These are phyloP conservation scores for Ceratocystis cubensis DNA, from an alignment of 2,329 filamentous ascomycete genomes.

Conservation along the genomic window DNA sequence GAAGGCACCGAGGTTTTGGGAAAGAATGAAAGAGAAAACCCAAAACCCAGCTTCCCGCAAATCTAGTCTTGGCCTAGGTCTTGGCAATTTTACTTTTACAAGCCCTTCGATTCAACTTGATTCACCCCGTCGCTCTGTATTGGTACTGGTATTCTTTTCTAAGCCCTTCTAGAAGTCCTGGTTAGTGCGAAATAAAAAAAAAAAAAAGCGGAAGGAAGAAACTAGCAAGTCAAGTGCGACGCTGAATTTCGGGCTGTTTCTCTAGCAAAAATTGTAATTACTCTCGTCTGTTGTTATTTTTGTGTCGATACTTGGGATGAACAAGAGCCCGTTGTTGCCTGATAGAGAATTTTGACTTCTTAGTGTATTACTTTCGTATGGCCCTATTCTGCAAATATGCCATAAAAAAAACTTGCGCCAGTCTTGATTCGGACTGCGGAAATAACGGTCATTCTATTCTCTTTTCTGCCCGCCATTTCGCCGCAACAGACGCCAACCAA, in stretches of 20 bases:
- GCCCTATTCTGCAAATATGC: too few relatives aligned
- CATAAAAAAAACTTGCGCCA: too few relatives aligned
- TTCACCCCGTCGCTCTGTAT: background rate
- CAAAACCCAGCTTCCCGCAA: too few relatives aligned
- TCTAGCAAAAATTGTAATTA: background rate
- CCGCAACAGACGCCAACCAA: too few relatives aligned
- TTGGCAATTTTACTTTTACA: background rate
- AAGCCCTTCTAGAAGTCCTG: constrained; percentile 6
- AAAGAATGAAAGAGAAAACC: too few relatives aligned
- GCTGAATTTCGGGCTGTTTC: background rate
- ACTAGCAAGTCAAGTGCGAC: background rate
- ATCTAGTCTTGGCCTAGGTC: background rate
- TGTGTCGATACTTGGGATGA: background rate
- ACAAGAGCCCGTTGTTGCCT: too few relatives aligned
- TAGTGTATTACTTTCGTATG: too few relatives aligned
- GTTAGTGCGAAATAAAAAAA: background rate
- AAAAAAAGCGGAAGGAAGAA: background rate
- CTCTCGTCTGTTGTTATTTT: background rate
- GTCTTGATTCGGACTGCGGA: too few relatives aligned
- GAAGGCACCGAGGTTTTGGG: too few relatives aligned
- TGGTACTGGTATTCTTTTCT: background rate
- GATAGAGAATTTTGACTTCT: too few relatives aligned
- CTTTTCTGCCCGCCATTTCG: too few relatives aligned
- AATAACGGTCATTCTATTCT: too few relatives aligned
- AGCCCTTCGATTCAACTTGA: background rate